Base-by-base conservation (phyloP, 2,329 filamentous ascomycete genomes). In the Didymella keratinophila region DNA sequence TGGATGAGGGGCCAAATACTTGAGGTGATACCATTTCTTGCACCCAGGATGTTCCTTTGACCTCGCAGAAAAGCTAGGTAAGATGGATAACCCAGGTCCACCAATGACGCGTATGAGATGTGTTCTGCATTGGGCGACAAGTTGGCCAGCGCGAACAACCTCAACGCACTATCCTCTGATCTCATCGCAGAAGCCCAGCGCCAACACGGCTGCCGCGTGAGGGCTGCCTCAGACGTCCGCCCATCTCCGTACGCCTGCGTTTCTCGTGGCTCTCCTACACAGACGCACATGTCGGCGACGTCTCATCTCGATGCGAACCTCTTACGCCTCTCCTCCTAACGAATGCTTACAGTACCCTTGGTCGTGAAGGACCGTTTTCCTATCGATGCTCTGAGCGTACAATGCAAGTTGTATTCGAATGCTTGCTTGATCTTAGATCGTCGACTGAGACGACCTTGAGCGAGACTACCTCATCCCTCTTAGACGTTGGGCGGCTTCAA, bases 71-170 rank as follows among this genome's bases (percentile, higher is more conserved):
- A 7, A 25, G 3, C 37, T 16, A 28, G 37, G 37, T 32, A 41
- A 27, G 39, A 39, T 32, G 16, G 6, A 14, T 25, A 6, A 21
- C 3, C 11, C 23, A 10, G 28, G 25, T 44, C 56, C 50, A 44
- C 45, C 30, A 53, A 32, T 49, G 20, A 34, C n/a, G 20, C 34
- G 39, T 18, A 20, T 20, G 21, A 36, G 45, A 21, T 6, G 21
- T 50, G 32, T 51, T 28, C 41, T 58, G 56, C 50, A 43, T 50
- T 50, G 50, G 56, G 56, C 56, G 56, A 54, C 20, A 46, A 58
- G 30, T 42, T 44, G 8, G 41, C 32, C 39, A 36, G 41, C 41
- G 56, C 50, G 46, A 54, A 50, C n/a, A 16, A n/a, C 27, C 49
- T 49, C 50, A 53, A 58, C 55, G 39, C 41, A 51, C 21, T 30